phyloP scores from a whole-genome alignment of 2,329 filamentous ascomycete species.

The Bipolaris sorokiniana region DNA sequence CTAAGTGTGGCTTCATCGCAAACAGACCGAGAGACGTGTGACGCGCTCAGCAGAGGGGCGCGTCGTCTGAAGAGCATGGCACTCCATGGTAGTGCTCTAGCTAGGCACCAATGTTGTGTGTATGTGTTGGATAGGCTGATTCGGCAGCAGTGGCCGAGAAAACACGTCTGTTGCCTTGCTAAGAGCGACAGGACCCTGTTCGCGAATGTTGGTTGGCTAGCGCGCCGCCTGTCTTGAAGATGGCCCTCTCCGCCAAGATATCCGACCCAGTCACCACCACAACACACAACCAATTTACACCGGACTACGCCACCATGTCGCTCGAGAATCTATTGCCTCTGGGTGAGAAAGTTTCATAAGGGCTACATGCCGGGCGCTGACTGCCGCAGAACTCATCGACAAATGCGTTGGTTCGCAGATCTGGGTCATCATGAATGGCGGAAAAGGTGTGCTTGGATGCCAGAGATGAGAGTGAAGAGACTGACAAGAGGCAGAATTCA shows the following conservation, averaged over 20 bases:
- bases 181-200: slow-evolving; percentile 18
- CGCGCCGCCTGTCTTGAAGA: slow-evolving; percentile 17
- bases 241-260: slow-evolving; percentile 27
- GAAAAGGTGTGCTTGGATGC: slow-evolving; percentile 72
- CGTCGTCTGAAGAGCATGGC: slow-evolving; percentile 42
- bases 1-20: slow-evolving; percentile 20
- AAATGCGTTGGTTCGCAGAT: slow-evolving; percentile 98
- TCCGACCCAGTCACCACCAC: slow-evolving; percentile 23
- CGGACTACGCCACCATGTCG: slow-evolving; percentile 27
- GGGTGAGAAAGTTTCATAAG: slow-evolving; percentile 21
- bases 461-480: background rate
- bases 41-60: slow-evolving; percentile 36
- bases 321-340: slow-evolving; percentile 42
- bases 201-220: slow-evolving; percentile 22
- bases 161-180: slow-evolving; percentile 30
- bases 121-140: slow-evolving; percentile 10
- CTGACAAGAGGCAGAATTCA: slow-evolving; percentile 73
- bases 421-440: slow-evolving; percentile 99
- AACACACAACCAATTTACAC: slow-evolving; percentile 2
- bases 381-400: slow-evolving; percentile 86
- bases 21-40: slow-evolving; percentile 22
- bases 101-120: slow-evolving; percentile 35
- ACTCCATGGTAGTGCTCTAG: slow-evolving; percentile 45
- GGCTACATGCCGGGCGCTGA: slow-evolving; percentile 21
- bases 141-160: slow-evolving; percentile 4